Evolutionary conservation across 2,329 filamentous ascomycete genomes (phyloP).

Genomic region (Claviceps maximensis): DNA sequence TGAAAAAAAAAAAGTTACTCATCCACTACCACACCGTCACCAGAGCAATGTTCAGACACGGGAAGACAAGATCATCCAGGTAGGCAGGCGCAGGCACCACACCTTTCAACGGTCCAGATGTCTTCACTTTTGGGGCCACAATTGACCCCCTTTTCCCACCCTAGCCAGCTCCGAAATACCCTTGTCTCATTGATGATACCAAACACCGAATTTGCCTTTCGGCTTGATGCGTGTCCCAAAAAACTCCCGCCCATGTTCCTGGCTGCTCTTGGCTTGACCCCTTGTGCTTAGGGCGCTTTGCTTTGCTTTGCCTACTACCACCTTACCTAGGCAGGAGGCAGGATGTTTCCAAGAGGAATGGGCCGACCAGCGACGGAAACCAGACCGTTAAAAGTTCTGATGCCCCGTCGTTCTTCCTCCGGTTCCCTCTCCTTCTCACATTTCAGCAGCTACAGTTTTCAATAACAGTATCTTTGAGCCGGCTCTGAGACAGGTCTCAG

Average conservation of each 20-base stretch:
- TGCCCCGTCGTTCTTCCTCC: not conserved
- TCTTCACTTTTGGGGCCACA: conserved; percentile 4
- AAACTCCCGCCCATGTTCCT: not conserved
- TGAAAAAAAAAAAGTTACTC: not conserved
- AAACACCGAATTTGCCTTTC: conserved; percentile 3
- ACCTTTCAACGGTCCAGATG: not conserved
- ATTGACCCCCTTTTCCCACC: conserved; percentile 6
- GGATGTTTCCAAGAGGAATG: not conserved
- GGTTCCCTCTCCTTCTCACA: not conserved
- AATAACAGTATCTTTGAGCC: conserved; percentile 3
- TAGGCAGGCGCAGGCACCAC: no score
- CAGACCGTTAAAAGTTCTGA: not conserved
- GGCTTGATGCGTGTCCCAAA: not conserved
- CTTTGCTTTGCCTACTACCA: no score
- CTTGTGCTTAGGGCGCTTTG: not conserved
- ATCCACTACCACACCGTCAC: not conserved
- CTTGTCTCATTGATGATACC: not conserved
- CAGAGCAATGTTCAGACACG: not conserved
- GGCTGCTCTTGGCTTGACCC: not conserved
- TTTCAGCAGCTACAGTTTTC: conserved; percentile 1
- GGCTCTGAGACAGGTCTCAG: conserved; percentile 14
- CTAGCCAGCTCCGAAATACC: not conserved
- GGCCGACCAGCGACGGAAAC: not conserved
- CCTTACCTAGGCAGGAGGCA: no score
- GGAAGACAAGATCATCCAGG: not conserved